These are phyloP conservation scores for Phyllosticta ampelicida DNA, from an alignment of 2,329 filamentous ascomycete species.

Conservation along the genomic window DNA sequence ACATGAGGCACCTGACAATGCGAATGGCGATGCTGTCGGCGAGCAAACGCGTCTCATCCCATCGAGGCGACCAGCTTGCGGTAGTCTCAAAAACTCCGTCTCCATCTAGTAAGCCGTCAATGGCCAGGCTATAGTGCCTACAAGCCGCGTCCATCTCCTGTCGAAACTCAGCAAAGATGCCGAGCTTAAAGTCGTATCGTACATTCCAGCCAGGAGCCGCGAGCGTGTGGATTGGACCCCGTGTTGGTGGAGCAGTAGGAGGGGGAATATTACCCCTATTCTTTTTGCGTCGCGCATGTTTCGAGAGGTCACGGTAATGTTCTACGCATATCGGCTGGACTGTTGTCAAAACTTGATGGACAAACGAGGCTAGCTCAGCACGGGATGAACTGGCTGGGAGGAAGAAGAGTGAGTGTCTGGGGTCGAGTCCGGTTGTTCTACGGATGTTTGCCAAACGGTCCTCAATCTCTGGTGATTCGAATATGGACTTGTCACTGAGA, in stretches of 20 bases:
- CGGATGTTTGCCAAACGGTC: slow-evolving; percentile 72
- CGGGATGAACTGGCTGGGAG: slow-evolving; percentile 62
- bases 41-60: slow-evolving; percentile 84
- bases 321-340: slow-evolving; percentile 69
- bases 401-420: slow-evolving; percentile 71
- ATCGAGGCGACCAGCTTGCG: slow-evolving; percentile 79
- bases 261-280: slow-evolving; percentile 66
- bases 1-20: slow-evolving; percentile 70
- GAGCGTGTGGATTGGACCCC: slow-evolving; percentile 75
- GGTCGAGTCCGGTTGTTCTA: slow-evolving; percentile 66
- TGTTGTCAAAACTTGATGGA: slow-evolving; percentile 59
- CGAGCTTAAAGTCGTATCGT: slow-evolving; percentile 89
- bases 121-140: slow-evolving; percentile 76
- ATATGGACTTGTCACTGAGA: slow-evolving; percentile 57
- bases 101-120: slow-evolving; percentile 68
- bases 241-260: slow-evolving; percentile 72
- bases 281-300: slow-evolving; percentile 81
- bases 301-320: slow-evolving; percentile 90
- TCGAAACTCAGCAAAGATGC: slow-evolving; percentile 81
- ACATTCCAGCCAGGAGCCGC: slow-evolving; percentile 83
- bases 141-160: slow-evolving; percentile 84
- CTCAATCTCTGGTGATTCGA: slow-evolving; percentile 51
- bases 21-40: slow-evolving; percentile 74
- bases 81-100: slow-evolving; percentile 77
- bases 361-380: slow-evolving; percentile 62